These are phyloP conservation scores for Alternaria infectoria DNA, from an alignment of 2,329 filamentous ascomycete species.

Conservation along the genomic window DNA sequence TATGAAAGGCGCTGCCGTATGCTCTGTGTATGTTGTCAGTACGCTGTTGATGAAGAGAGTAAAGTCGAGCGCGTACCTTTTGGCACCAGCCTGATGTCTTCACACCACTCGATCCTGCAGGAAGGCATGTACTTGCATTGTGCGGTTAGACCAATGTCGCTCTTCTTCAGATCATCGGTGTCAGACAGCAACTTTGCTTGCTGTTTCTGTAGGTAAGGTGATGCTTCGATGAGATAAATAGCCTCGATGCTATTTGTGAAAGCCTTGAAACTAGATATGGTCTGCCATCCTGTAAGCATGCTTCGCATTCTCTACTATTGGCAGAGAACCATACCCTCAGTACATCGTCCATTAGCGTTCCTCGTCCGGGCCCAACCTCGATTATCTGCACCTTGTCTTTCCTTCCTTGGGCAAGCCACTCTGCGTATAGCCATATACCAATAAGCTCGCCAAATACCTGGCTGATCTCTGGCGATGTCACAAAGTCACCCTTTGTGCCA, in stretches of 20 bases:
- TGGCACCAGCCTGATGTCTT: conserved; percentile 84
- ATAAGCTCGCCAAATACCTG: conserved; percentile 95
- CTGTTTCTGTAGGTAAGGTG: conserved; percentile 73
- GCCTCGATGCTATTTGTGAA: conserved; percentile 79
- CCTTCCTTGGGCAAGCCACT: conserved; percentile 92
- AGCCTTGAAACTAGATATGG: conserved; percentile 80
- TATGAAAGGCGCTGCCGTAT: conserved; percentile 83
- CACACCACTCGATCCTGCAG: conserved; percentile 82
- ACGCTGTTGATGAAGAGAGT: background rate
- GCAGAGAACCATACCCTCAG: conserved; percentile 68
- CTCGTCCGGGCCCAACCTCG: conserved; percentile 91
- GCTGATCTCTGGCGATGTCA: conserved; percentile 96
- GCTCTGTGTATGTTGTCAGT: conserved; percentile 54
- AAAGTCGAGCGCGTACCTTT: conserved; percentile 58
- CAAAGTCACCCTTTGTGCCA: conserved; percentile 90
- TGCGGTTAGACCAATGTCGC: conserved; percentile 75
- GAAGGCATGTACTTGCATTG: conserved; percentile 75
- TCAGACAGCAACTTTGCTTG: conserved; percentile 87
- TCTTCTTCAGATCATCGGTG: conserved; percentile 70
- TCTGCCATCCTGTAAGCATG: conserved; percentile 58
- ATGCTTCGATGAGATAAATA: conserved; percentile 97
- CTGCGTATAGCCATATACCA: conserved; percentile 92
- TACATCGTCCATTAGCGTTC: conserved; percentile 97
- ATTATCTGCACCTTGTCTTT: conserved; percentile 82
- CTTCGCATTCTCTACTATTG: background rate